phyloP scores from a whole-genome alignment of 257 asterid species.

The Fraxinus anomala region DNA sequence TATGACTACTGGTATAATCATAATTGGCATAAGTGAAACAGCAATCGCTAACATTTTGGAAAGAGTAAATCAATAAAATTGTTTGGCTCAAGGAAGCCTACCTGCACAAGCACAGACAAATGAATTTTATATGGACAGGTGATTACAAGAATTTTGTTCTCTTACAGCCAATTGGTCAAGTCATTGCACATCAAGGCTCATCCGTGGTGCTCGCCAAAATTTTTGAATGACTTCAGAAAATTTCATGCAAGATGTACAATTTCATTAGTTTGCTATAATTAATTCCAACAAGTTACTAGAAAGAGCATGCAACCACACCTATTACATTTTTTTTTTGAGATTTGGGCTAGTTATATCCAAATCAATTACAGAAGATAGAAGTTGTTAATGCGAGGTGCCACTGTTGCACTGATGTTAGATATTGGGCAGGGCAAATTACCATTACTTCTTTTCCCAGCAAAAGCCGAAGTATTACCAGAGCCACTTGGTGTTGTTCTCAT shows the following conservation, averaged over 20 bases:
- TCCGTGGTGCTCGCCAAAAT: neutral
- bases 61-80: no score
- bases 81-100: neutral
- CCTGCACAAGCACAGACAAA: neutral
- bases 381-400: neutral
- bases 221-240: neutral
- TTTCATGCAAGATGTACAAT: neutral
- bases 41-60: no score
- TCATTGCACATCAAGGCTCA: neutral
- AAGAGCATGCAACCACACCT: neutral
- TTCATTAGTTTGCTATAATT: neutral
- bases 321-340: neutral
- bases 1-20: no score
- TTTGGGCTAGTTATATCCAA: neutral
- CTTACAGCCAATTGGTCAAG: neutral
- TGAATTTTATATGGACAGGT: neutral
- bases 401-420: constrained; percentile 23
- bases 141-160: neutral
- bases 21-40: no score
- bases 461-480: constrained; percentile 73
- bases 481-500: constrained; percentile 88
- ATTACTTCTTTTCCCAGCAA: constrained; percentile 65
- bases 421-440: constrained; percentile 62
- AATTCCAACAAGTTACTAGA: neutral
- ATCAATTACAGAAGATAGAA: neutral